Evolutionary conservation across 441 rosid species (phyloP).

Genomic region (Gossypium davidsonii): DNA sequence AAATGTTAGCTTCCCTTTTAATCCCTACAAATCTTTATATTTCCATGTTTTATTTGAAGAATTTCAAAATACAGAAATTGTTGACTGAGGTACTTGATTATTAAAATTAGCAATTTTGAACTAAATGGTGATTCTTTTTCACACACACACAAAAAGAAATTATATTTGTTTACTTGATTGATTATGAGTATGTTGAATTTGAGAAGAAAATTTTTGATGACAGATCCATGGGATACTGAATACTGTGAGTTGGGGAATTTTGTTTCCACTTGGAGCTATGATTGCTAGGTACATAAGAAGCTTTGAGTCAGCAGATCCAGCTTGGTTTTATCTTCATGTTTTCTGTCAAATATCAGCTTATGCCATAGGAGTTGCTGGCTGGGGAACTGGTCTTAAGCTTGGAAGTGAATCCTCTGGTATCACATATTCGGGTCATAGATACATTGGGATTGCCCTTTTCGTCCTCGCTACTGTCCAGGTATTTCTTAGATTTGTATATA

Average conservation of each 20-base stretch:
- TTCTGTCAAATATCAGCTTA: constrained; percentile 48
- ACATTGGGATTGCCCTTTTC: constrained; percentile 50
- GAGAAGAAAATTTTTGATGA: neutral
- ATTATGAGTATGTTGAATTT: neutral
- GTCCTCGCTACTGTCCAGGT: constrained; percentile 52
- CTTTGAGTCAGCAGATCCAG: constrained; percentile 53
- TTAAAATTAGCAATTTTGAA: neutral
- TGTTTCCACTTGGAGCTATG: constrained; percentile 50
- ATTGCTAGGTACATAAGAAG: constrained; percentile 48
- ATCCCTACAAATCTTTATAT: neutral
- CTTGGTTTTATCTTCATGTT: constrained; percentile 57
- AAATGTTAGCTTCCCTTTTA: constrained; percentile 33
- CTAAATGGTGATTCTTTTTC: neutral
- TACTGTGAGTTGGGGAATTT: constrained; percentile 56
- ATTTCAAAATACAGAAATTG: neutral
- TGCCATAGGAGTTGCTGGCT: constrained; percentile 53
- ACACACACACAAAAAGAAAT: neutral
- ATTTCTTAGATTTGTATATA: neutral
- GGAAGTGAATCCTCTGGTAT: constrained; percentile 41
- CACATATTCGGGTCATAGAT: constrained; percentile 28
- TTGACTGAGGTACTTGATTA: neutral
- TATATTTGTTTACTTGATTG: neutral
- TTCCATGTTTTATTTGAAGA: neutral
- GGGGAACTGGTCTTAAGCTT: constrained; percentile 66
- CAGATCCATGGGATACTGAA: constrained; percentile 62